Evolutionary conservation across 1,284 basidiomycete species (phyloP).

Genomic region (Malassezia furfur): DNA sequence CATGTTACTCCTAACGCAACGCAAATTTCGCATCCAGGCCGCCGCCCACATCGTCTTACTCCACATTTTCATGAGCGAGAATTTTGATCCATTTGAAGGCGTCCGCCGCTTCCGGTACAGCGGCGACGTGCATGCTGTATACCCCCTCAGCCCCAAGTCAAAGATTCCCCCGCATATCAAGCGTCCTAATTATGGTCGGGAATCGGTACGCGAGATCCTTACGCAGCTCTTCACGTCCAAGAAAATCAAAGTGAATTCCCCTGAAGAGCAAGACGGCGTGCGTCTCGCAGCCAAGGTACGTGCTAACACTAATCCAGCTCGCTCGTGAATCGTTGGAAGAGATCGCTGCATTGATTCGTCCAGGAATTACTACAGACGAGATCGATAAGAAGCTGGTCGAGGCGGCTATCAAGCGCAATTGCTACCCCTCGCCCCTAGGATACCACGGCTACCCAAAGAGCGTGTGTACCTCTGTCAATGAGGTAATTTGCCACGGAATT

Average conservation of each 20-base stretch:
- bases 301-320: constrained; percentile 54
- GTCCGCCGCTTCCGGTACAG: constrained; percentile 35
- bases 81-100: constrained; percentile 35
- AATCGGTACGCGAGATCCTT: constrained; percentile 36
- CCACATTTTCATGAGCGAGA: constrained; percentile 6
- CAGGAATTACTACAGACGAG: constrained; percentile 90
- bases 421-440: constrained; percentile 88
- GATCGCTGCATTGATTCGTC: constrained; percentile 70
- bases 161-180: constrained; percentile 39
- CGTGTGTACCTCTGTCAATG: constrained; percentile 87
- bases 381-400: constrained; percentile 84
- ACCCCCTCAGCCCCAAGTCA: constrained; percentile 39
- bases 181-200: constrained; percentile 45
- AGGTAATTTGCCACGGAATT: constrained; percentile 83
- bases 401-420: constrained; percentile 77
- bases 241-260: constrained; percentile 38
- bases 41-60: neutral
- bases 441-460: constrained; percentile 91
- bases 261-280: constrained; percentile 38
- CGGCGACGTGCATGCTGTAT: constrained; percentile 32
- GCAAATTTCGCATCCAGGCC: neutral
- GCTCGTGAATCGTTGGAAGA: constrained; percentile 82
- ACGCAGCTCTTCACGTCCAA: constrained; percentile 34
- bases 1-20: neutral
- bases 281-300: constrained; percentile 27